Percentiles rank a stretch among this genome's conserved stretches.
phyloP scores from a whole-genome alignment of 768 basidiomycete species.

The Stropharia rugosoannulata region DNA sequence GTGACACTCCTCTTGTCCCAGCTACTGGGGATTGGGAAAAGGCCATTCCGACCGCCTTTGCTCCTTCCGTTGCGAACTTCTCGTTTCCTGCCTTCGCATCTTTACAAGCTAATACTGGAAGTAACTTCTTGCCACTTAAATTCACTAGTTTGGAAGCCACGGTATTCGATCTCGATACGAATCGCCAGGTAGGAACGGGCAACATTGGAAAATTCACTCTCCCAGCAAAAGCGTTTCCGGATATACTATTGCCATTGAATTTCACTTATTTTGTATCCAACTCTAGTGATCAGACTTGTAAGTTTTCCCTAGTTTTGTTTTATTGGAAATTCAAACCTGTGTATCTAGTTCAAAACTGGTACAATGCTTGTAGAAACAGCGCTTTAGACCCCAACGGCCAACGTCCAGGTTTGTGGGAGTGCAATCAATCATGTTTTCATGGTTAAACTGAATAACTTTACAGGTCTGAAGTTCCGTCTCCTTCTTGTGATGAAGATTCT shows the following conservation, averaged over 20 bases:
- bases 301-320: constrained; percentile 20
- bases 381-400: constrained; percentile 45
- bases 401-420: constrained; percentile 53
- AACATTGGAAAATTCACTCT: constrained; percentile 56
- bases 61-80: constrained; percentile 83
- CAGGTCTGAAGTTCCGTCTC: constrained; percentile 64
- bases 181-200: constrained; percentile 66
- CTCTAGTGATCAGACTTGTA: constrained; percentile 81
- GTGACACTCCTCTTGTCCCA: constrained; percentile 50
- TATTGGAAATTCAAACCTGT: constrained; percentile 1
- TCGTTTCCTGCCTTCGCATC: constrained; percentile 78
- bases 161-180: constrained; percentile 69
- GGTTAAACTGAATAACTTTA: constrained; percentile 15
- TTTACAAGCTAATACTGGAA: constrained; percentile 72
- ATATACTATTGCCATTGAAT: constrained; percentile 72
- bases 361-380: constrained; percentile 71
- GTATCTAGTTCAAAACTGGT: constrained; percentile 65
- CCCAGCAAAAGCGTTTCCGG: constrained; percentile 64
- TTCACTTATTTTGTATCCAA: constrained; percentile 84
- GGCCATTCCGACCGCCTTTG: constrained; percentile 63
- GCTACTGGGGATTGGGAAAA: constrained; percentile 59
- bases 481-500: constrained; percentile 65
- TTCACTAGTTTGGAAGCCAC: constrained; percentile 67
- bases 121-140: constrained; percentile 76
- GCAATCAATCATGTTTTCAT: neutral